Evolutionary conservation across 495 filamentous ascomycete genomes (phyloP), one percentile per base, ranked within the genome.

Genomic region (Chaetomium tenue): DNA sequence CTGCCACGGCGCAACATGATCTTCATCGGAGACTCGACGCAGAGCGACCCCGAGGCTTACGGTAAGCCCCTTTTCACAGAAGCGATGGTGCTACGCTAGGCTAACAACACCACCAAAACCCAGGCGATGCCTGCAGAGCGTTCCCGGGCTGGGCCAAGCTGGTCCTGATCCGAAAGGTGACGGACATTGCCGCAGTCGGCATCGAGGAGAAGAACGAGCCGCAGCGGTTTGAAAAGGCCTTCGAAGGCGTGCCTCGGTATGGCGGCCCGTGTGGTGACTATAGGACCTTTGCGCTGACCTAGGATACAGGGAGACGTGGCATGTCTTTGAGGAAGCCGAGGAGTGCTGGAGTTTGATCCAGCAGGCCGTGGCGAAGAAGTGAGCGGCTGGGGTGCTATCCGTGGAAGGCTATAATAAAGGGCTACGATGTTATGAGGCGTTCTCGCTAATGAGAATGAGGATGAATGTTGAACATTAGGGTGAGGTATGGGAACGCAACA

Each of bases 21-120:
- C 25, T 88, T 86, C 68, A 85, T 98, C 64, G 93, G 93, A 0
- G 93, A 98, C 72, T 91, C 88, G 42, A 97, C 93, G 13, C 93
- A 98, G 75, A 87, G 82, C 28, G 93, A 98, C 70, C 93, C 93
- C 0, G 93, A 97, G 74, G 86, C 91, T 0, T 97, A 97, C 71
- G 93, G 87, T 33, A 85, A 90, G 71, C 3, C n/a, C 37, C 33
- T 4, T 22, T 20, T 44, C 23, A n/a, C 25, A 6, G 1, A 5
- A n/a, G 16, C 44, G 15, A 18, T 57, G 5, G 25, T 16, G 5
- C 15, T 8, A 7, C 6, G 16, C 18, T 15, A 0, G 48, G 20
- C 65, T 63, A 28, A 66, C 48, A 50, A 50, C 2, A 30, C 5
- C 18, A 48, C 16, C 16, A 3, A 44, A 2, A 9, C n/a, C n/a